Conservation (phyloP, 495 filamentous ascomycete species). For the Aspergillus bridgeri region DNA sequence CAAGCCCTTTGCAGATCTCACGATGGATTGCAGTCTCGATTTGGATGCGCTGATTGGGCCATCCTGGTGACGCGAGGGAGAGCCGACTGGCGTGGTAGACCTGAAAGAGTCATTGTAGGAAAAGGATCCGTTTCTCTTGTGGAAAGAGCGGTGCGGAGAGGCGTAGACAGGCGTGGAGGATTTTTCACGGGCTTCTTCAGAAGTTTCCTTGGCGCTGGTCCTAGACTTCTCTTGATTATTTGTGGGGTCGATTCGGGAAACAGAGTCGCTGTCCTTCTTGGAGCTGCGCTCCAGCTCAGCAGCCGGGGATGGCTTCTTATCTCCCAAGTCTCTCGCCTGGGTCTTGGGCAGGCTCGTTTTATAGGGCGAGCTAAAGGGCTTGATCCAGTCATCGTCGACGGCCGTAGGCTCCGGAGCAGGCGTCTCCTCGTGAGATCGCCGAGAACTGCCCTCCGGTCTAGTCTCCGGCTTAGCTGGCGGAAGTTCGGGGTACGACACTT, state of each 20-base stretch:
- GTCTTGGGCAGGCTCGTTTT: slow-evolving; percentile 52
- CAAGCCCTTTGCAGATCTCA: slow-evolving; percentile 79
- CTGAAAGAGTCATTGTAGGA: slow-evolving; percentile 51
- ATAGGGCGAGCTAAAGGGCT: slow-evolving; percentile 48
- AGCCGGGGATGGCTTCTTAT: slow-evolving; percentile 36
- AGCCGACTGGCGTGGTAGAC: slow-evolving; percentile 66
- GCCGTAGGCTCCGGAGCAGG: slow-evolving; percentile 31
- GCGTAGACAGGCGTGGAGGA: slow-evolving; percentile 48
- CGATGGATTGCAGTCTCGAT: slow-evolving; percentile 78
- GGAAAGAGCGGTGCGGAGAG: slow-evolving; percentile 45
- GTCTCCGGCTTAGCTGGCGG: slow-evolving; percentile 38
- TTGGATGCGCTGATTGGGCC: slow-evolving; percentile 86
- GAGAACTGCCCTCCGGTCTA: slow-evolving; percentile 26
- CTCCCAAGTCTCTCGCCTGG: slow-evolving; percentile 57
- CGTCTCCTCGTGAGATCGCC: slow-evolving; percentile 24
- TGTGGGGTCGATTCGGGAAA: slow-evolving; percentile 4
- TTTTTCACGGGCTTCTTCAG: slow-evolving; percentile 29
- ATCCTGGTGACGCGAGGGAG: slow-evolving; percentile 63
- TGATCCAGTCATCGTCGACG: slow-evolving; percentile 82
- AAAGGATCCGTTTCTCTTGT: slow-evolving; percentile 61
- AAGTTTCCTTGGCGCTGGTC: slow-evolving; percentile 8
- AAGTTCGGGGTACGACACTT: slow-evolving; percentile 55
- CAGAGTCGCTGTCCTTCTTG: slow-evolving; percentile 10
- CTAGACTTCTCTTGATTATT: slow-evolving; percentile 3
- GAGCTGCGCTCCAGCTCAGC: slow-evolving; percentile 7